Evolutionary conservation across 2,329 filamentous ascomycete genomes (phyloP).

Genomic region (Verticillium albo-atrum): DNA sequence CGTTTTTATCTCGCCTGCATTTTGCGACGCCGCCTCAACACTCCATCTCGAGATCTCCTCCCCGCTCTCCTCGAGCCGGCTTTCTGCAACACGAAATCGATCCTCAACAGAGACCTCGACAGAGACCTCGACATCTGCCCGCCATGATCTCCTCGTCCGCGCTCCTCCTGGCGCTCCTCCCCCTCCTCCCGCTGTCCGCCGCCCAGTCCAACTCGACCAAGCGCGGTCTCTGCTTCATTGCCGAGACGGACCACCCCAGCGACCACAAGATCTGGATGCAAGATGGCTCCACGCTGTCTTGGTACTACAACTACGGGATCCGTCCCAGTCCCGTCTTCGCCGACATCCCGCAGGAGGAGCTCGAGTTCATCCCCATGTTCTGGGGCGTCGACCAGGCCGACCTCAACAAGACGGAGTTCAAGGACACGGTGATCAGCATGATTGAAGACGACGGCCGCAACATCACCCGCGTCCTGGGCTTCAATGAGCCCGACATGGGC

Average conservation of each 20-base stretch:
- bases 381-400: slow-evolving; percentile 55
- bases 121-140: background rate
- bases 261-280: slow-evolving; percentile 65
- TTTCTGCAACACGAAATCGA: background rate
- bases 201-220: slow-evolving; percentile 45
- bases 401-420: slow-evolving; percentile 54
- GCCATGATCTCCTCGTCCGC: background rate
- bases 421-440: slow-evolving; percentile 50
- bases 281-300: slow-evolving; percentile 57
- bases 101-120: background rate
- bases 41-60: background rate
- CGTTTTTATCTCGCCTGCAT: background rate
- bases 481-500: slow-evolving; percentile 73
- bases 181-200: slow-evolving; percentile 18
- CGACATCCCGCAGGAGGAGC: slow-evolving; percentile 43
- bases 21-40: background rate
- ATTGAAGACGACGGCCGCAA: slow-evolving; percentile 48
- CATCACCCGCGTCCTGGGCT: slow-evolving; percentile 65
- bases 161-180: slow-evolving; percentile 9
- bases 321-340: slow-evolving; percentile 50
- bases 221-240: slow-evolving; percentile 69
- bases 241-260: slow-evolving; percentile 44
- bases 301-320: slow-evolving; percentile 79
- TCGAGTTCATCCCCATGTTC: slow-evolving; percentile 79
- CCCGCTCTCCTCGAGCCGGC: background rate